Evolutionary conservation across 1,139 yeast species (phyloP).

Genomic region (Candida tropicalis): DNA sequence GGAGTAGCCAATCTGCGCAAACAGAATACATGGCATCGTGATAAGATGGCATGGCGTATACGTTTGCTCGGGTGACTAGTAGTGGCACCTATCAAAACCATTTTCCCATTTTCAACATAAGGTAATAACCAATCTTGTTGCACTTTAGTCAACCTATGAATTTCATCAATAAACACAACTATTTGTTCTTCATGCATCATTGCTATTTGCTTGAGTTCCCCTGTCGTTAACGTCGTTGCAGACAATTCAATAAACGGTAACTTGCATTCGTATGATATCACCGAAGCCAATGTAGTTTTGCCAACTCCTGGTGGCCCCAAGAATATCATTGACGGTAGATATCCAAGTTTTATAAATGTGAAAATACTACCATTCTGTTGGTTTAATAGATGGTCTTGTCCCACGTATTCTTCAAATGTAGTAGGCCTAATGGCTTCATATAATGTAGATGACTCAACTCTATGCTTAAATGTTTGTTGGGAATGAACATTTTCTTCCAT

Average conservation of each 20-base stretch:
- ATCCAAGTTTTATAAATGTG: constrained; percentile 38
- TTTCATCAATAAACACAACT: constrained; percentile 47
- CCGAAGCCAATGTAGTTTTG: constrained; percentile 46
- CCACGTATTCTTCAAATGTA: constrained; percentile 31
- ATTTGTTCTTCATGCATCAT: constrained; percentile 25
- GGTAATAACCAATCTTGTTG: constrained; percentile 50
- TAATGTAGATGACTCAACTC: constrained; percentile 6
- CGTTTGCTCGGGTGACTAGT: constrained; percentile 35
- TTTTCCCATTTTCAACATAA: constrained; percentile 41
- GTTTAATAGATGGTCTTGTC: constrained; percentile 40
- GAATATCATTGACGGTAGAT: constrained; percentile 47
- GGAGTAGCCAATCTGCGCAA: constrained; percentile 21
- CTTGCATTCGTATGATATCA: constrained; percentile 35
- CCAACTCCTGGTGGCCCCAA: constrained; percentile 53
- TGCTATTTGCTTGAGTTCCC: constrained; percentile 31
- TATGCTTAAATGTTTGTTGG: not conserved
- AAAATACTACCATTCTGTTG: constrained; percentile 30
- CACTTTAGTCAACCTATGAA: constrained; percentile 40
- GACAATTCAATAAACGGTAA: constrained; percentile 44
- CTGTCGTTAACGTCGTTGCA: constrained; percentile 41
- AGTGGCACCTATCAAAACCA: constrained; percentile 51
- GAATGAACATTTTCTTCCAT: not conserved
- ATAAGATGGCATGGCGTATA: constrained; percentile 40
- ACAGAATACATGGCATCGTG: constrained; percentile 43
- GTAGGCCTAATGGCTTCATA: constrained; percentile 26